Evolutionary conservation across 306 rosid genomes (phyloP).

Genomic region (Lotus japonicus): DNA sequence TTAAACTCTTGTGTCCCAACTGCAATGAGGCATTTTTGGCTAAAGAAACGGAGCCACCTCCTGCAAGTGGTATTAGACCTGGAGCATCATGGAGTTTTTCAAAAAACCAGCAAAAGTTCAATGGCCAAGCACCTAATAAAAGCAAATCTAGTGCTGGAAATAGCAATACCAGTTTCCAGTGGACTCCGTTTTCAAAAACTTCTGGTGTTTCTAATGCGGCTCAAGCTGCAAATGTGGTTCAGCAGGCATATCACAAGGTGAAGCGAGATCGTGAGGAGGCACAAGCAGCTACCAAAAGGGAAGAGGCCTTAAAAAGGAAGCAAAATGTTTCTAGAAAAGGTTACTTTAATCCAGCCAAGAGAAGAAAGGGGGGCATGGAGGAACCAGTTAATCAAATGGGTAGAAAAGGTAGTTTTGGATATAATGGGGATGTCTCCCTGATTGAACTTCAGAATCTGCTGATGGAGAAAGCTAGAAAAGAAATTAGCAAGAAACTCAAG

Average conservation of each 20-base stretch:
- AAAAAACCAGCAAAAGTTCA: conserved; percentile 32
- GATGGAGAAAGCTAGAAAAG: conserved; percentile 55
- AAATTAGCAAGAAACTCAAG: conserved; percentile 42
- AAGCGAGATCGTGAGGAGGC: conserved; percentile 88
- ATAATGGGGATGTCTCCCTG: conserved; percentile 30
- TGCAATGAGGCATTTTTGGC: conserved; percentile 85
- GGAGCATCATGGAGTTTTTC: conserved; percentile 50
- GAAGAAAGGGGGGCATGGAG: conserved; percentile 51
- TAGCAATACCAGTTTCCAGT: conserved; percentile 46
- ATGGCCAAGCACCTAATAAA: conserved; percentile 34
- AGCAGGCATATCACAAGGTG: conserved; percentile 87
- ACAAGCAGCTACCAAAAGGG: conserved; percentile 69
- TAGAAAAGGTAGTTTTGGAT: conserved; percentile 27
- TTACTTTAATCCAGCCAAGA: conserved; percentile 46
- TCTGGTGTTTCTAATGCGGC: conserved; percentile 62
- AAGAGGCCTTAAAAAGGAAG: conserved; percentile 43
- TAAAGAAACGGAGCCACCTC: conserved; percentile 69
- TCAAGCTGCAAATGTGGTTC: conserved; percentile 89
- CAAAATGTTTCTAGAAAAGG: conserved; percentile 52
- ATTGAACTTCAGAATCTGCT: conserved; percentile 42
- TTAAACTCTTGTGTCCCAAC: conserved; percentile 86
- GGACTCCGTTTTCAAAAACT: conserved; percentile 71
- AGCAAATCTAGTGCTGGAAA: conserved; percentile 36
- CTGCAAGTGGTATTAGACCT: conserved; percentile 54
- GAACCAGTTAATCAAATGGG: conserved; percentile 36